Conservation (phyloP, 1,284 basidiomycete species). For the Dichomitus squalens region DNA sequence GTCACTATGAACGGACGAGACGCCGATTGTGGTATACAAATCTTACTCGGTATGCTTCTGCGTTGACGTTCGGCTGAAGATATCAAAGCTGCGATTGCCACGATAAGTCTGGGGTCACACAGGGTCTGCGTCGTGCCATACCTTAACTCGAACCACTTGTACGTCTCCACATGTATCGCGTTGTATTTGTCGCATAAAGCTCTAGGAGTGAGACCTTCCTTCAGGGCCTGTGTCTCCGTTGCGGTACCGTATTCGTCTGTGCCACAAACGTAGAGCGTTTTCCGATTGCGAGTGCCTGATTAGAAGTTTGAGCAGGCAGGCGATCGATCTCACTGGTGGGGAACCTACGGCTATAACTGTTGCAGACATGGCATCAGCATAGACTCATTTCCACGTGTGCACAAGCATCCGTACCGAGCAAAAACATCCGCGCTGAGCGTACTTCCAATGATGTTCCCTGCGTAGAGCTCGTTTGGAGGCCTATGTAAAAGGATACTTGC, state of each 20-base stretch:
- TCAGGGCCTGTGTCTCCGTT: slow-evolving; percentile 96
- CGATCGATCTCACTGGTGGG: background rate
- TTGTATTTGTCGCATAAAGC: slow-evolving; percentile 96
- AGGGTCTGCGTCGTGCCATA: slow-evolving; percentile 33
- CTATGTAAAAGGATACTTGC: slow-evolving; percentile 3
- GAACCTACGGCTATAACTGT: slow-evolving; percentile 69
- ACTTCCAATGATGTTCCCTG: slow-evolving; percentile 98
- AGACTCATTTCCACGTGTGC: slow-evolving; percentile 16
- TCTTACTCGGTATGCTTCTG: slow-evolving; percentile 86
- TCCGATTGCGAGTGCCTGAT: slow-evolving; percentile 73
- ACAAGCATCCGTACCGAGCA: slow-evolving; percentile 69
- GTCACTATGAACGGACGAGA: background rate
- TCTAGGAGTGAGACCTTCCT: slow-evolving; percentile 87
- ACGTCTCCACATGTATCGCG: slow-evolving; percentile 88
- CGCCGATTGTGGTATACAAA: background rate
- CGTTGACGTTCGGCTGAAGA: slow-evolving; percentile 96
- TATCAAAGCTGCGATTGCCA: slow-evolving; percentile 77
- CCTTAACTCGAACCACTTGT: slow-evolving; percentile 94
- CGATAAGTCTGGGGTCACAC: slow-evolving; percentile 11
- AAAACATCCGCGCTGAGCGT: slow-evolving; percentile 96
- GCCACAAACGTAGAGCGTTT: slow-evolving; percentile 88
- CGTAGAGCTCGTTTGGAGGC: background rate
- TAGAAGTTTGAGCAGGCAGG: background rate
- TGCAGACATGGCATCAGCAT: slow-evolving; percentile 28
- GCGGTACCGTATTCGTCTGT: slow-evolving; percentile 99